Conservation (phyloP, 768 basidiomycete genomes). For the Asterophora lycoperdoides region DNA sequence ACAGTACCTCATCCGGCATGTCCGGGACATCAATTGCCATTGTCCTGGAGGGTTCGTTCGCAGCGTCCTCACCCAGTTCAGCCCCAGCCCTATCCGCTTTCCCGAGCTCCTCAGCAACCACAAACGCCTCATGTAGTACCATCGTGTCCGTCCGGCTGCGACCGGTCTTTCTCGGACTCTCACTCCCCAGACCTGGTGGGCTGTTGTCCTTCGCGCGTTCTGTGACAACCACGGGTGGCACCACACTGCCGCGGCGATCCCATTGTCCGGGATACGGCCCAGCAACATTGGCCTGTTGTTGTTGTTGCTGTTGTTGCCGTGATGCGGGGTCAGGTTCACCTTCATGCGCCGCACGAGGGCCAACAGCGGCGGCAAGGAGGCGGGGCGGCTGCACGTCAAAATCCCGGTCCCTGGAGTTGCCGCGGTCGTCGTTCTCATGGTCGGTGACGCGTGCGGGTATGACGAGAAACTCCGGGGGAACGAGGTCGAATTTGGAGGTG, state of each 20-base stretch:
- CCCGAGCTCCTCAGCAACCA: conserved; percentile 31
- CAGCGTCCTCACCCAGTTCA: not conserved
- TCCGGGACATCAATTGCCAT: not conserved
- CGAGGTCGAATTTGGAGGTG: conserved; percentile 74
- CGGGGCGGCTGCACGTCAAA: conserved; percentile 33
- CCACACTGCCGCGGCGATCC: conserved; percentile 2
- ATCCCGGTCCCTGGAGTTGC: conserved; percentile 10
- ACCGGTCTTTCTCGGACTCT: conserved; percentile 45
- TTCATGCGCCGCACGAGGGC: conserved; percentile 18
- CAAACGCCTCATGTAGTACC: conserved; percentile 50
- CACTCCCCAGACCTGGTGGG: conserved; percentile 22
- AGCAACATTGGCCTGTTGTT: not conserved
- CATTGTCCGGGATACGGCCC: not conserved
- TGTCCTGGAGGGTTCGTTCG: not conserved
- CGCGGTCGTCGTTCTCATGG: conserved; percentile 12
- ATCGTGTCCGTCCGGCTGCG: conserved; percentile 70
- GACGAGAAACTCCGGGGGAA: conserved; percentile 79
- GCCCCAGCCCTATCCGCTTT: conserved; percentile 4
- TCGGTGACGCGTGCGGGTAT: conserved; percentile 48
- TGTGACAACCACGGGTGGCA: not conserved
- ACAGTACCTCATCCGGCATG: conserved; percentile 1
- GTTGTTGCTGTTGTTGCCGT: not conserved
- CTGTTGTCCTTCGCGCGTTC: conserved; percentile 18
- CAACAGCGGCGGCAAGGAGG: conserved; percentile 36
- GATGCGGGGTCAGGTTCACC: not conserved